Evolutionary conservation across 495 filamentous ascomycete genomes (phyloP).

Genomic region (Coniosporium apollinis): DNA sequence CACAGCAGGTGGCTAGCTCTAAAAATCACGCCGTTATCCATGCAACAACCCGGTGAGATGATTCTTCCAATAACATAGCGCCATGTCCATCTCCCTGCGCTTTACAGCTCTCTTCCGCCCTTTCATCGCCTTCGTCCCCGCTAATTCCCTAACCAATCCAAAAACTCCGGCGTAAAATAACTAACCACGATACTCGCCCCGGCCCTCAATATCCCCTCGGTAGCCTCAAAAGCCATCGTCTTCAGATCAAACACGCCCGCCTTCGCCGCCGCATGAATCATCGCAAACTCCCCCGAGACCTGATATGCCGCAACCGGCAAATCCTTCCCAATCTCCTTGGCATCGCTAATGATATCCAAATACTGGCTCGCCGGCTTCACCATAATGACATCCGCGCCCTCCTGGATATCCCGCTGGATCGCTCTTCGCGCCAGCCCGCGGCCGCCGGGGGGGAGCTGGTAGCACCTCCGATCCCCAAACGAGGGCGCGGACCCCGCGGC

Average conservation of each 20-base stretch:
- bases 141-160: constrained; percentile 58
- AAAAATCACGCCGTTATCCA: no score
- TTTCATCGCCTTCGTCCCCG: no score
- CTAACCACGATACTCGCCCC: constrained; percentile 82
- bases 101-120: no score
- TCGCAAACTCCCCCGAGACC: constrained; percentile 91
- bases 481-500: constrained; percentile 82
- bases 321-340: constrained; percentile 79
- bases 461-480: constrained; percentile 90
- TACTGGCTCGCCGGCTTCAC: constrained; percentile 92
- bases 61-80: no score
- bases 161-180: constrained; percentile 87
- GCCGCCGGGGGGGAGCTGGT: constrained; percentile 84
- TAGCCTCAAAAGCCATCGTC: constrained; percentile 85
- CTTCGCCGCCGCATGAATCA: constrained; percentile 93
- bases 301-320: constrained; percentile 90
- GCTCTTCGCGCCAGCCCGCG: constrained; percentile 87
- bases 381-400: constrained; percentile 98
- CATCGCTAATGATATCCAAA: constrained; percentile 90
- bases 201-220: constrained; percentile 80
- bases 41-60: no score
- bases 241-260: constrained; percentile 96
- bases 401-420: constrained; percentile 73
- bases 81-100: no score
- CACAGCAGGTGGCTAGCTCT: no score